Evolutionary conservation across 148 eudicot species (phyloP).

Genomic region (Rhododendron griersonianum): DNA sequence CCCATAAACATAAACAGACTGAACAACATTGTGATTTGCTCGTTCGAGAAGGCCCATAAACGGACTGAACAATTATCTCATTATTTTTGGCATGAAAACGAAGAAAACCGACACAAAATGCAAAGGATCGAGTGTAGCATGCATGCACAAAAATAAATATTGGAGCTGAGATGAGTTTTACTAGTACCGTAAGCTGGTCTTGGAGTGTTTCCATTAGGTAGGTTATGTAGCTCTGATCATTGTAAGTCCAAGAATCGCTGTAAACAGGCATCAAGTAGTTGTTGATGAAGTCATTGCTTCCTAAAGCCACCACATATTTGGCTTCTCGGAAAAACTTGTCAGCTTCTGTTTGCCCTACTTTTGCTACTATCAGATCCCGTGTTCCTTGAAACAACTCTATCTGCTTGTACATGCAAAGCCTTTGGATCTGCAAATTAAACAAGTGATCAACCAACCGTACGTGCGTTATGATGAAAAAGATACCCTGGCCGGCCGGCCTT

Average conservation of each 20-base stretch:
- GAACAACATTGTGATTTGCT: too few species aligned
- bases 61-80: too few species aligned
- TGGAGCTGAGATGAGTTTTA: too few species aligned
- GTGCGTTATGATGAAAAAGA: background rate
- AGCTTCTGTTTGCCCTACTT: slow-evolving; percentile 56
- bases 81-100: background rate
- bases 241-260: slow-evolving; percentile 67
- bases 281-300: slow-evolving; percentile 97
- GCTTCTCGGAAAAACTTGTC: slow-evolving; percentile 55
- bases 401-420: slow-evolving; percentile 67
- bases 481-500: background rate
- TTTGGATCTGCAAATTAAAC: slow-evolving; percentile 55
- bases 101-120: background rate
- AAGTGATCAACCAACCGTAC: background rate
- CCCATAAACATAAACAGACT: too few species aligned
- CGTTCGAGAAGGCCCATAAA: too few species aligned
- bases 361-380: slow-evolving; percentile 40
- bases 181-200: slow-evolving; percentile 54
- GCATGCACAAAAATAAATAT: too few species aligned
- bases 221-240: slow-evolving; percentile 47
- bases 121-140: background rate
- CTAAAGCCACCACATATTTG: slow-evolving; percentile 73
- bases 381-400: slow-evolving; percentile 82
- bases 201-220: slow-evolving; percentile 61
- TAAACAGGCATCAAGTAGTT: slow-evolving; percentile 87